These are phyloP conservation scores for Botrytis galanthina DNA, from an alignment of 2,329 filamentous ascomycete genomes.

Conservation along the genomic window DNA sequence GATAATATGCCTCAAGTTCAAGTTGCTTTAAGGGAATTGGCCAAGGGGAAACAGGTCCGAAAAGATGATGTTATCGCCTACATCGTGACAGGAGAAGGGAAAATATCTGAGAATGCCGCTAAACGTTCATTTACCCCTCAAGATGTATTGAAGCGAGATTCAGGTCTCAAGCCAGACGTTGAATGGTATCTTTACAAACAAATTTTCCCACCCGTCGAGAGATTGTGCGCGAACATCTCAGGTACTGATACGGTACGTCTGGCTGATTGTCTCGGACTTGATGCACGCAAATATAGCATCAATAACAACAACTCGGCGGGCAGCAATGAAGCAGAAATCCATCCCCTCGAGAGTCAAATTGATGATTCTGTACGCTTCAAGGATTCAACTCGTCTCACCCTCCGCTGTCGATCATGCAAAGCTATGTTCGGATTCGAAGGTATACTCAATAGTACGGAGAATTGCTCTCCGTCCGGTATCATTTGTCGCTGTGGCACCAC, in stretches of 20 bases:
- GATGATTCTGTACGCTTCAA: slow-evolving; percentile 88
- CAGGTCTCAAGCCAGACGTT: slow-evolving; percentile 79
- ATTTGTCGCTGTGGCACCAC: slow-evolving; percentile 68
- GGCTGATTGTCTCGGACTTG: slow-evolving; percentile 89
- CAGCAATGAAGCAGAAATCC: slow-evolving; percentile 67
- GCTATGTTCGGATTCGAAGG: slow-evolving; percentile 72
- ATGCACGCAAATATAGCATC: slow-evolving; percentile 81
- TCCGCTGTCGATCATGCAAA: slow-evolving; percentile 82
- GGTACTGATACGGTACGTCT: slow-evolving; percentile 88
- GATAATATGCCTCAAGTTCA: slow-evolving; percentile 97
- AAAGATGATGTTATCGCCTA: slow-evolving; percentile 97
- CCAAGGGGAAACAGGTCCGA: slow-evolving; percentile 81
- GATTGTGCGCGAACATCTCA: slow-evolving; percentile 91
- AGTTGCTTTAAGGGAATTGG: slow-evolving; percentile 84
- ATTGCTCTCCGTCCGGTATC: slow-evolving; percentile 72
- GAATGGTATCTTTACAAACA: slow-evolving; percentile 99
- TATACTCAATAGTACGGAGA: slow-evolving; percentile 55
- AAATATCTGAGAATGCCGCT: slow-evolving; percentile 65
- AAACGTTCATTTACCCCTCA: slow-evolving; percentile 87
- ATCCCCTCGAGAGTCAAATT: slow-evolving; percentile 90
- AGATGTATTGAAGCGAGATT: slow-evolving; percentile 76
- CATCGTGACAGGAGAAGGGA: slow-evolving; percentile 77
- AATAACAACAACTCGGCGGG: slow-evolving; percentile 54
- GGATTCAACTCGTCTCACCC: slow-evolving; percentile 70
- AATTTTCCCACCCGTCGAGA: slow-evolving; percentile 95